A percentile compares a stretch with the other conserved stretches of the same genome.
phyloP scores from a whole-genome alignment of 495 filamentous ascomycete species.

The Hypoxylon fragiforme region DNA sequence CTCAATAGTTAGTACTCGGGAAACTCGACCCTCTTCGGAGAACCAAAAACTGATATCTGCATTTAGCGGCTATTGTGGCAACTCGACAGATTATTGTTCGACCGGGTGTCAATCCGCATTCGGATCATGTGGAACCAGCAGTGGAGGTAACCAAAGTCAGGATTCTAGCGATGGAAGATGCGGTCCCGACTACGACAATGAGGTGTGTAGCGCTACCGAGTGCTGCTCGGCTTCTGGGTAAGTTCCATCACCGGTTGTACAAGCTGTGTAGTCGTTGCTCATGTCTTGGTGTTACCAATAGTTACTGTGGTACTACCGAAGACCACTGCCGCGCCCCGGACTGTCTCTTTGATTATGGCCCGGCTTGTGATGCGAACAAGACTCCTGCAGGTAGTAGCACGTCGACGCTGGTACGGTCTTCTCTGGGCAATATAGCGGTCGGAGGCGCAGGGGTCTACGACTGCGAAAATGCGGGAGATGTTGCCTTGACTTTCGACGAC shows the following conservation, averaged over 20 bases:
- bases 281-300: slow-evolving; percentile 30
- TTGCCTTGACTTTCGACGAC: slow-evolving; percentile 73
- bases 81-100: slow-evolving; percentile 44
- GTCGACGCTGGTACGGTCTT: slow-evolving; percentile 50
- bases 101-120: slow-evolving; percentile 47
- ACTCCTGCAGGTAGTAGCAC: slow-evolving; percentile 59
- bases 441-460: slow-evolving; percentile 57
- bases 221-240: slow-evolving; percentile 60
- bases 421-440: slow-evolving; percentile 55
- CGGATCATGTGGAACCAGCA: slow-evolving; percentile 34
- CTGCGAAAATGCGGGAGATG: slow-evolving; percentile 57
- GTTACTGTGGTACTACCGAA: slow-evolving; percentile 57
- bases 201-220: slow-evolving; percentile 46
- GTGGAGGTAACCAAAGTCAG: slow-evolving; percentile 16
- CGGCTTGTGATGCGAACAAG: slow-evolving; percentile 60
- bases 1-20: slow-evolving; percentile 33
- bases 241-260: not conserved
- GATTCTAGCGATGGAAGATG: slow-evolving; percentile 26
- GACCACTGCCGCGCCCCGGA: slow-evolving; percentile 62
- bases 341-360: slow-evolving; percentile 59
- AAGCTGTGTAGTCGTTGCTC: not conserved
- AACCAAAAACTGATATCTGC: not conserved
- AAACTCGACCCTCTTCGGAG: not conserved
- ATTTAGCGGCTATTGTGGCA: slow-evolving; percentile 45
- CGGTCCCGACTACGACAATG: slow-evolving; percentile 41